phyloP scores from a whole-genome alignment of 2,329 filamentous ascomycete genomes.

The Knufia petricola region DNA sequence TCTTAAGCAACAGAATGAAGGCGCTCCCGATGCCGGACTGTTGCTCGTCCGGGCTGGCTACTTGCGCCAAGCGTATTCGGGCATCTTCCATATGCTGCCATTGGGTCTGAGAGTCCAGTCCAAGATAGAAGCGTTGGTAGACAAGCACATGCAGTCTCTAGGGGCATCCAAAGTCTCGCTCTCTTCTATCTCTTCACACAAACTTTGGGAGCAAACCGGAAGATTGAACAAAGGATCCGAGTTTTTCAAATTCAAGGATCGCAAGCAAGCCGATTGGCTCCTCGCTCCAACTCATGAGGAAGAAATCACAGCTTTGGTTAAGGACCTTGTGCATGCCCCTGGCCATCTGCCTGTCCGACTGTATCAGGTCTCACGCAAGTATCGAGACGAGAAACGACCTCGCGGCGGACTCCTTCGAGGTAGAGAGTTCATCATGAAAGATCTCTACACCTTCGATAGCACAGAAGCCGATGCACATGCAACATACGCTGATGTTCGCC shows the following conservation, averaged over 20 bases:
- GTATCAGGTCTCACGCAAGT: constrained; percentile 92
- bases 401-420: constrained; percentile 79
- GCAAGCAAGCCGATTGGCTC: constrained; percentile 64
- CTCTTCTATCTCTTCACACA: constrained; percentile 76
- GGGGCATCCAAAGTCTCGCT: constrained; percentile 73
- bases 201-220: constrained; percentile 75
- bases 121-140: constrained; percentile 76
- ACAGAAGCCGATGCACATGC: constrained; percentile 57
- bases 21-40: constrained; percentile 14
- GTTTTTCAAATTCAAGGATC: constrained; percentile 62
- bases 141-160: constrained; percentile 71
- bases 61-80: constrained; percentile 71
- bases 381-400: constrained; percentile 82
- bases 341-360: constrained; percentile 76
- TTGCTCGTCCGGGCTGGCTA: constrained; percentile 52
- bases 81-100: constrained; percentile 85
- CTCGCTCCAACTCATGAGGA: constrained; percentile 93
- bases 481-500: constrained; percentile 67
- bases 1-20: constrained; percentile 14
- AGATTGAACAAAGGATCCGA: constrained; percentile 69
- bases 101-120: constrained; percentile 77
- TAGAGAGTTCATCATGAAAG: constrained; percentile 95
- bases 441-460: constrained; percentile 88
- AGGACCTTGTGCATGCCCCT: constrained; percentile 65
- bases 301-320: constrained; percentile 79